A percentile compares a stretch with the other conserved stretches of the same genome.
These are phyloP conservation scores for Cantharellus cinnabarinus DNA, from an alignment of 768 basidiomycete genomes.

Conservation along the genomic window DNA sequence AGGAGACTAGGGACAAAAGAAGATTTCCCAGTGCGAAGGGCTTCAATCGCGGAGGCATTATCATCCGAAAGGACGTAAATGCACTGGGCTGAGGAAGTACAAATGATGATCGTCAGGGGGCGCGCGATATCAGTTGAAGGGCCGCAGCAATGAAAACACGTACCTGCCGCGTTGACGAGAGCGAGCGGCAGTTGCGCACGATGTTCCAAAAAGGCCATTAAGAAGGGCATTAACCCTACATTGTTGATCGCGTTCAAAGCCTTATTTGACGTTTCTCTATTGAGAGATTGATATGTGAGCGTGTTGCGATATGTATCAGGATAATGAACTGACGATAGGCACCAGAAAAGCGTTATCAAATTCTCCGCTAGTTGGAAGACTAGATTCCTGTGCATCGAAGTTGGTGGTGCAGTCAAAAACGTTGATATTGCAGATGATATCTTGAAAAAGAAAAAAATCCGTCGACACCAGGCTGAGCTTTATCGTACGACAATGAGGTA, in stretches of 20 bases:
- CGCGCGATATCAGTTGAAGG: background rate
- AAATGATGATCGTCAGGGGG: background rate
- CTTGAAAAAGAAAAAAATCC: background rate
- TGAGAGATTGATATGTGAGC: conserved; percentile 10
- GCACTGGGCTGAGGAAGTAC: conserved; percentile 45
- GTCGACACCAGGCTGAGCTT: background rate
- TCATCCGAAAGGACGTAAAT: conserved; percentile 87
- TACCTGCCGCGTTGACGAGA: conserved; percentile 68
- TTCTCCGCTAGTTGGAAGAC: conserved; percentile 83
- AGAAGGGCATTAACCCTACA: conserved; percentile 55
- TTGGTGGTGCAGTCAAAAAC: conserved; percentile 36
- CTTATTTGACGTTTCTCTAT: conserved; percentile 81
- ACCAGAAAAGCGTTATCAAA: conserved; percentile 84
- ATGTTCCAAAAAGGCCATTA: conserved; percentile 73
- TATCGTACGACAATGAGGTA: background rate
- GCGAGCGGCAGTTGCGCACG: conserved; percentile 45
- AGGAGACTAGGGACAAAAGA: conserved; percentile 46
- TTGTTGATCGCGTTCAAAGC: conserved; percentile 73
- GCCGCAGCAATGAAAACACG: conserved; percentile 7
- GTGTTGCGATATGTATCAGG: conserved; percentile 3
- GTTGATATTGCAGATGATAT: conserved; percentile 59
- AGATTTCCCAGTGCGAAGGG: conserved; percentile 30
- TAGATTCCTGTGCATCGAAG: conserved; percentile 39
- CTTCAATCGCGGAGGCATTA: conserved; percentile 52
- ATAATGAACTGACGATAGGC: conserved; percentile 55